Evolutionary conservation across 2,329 filamentous ascomycete genomes (phyloP), one percentile per base, ranked within the genome.

Genomic region (Colletotrichum brevisporum): DNA sequence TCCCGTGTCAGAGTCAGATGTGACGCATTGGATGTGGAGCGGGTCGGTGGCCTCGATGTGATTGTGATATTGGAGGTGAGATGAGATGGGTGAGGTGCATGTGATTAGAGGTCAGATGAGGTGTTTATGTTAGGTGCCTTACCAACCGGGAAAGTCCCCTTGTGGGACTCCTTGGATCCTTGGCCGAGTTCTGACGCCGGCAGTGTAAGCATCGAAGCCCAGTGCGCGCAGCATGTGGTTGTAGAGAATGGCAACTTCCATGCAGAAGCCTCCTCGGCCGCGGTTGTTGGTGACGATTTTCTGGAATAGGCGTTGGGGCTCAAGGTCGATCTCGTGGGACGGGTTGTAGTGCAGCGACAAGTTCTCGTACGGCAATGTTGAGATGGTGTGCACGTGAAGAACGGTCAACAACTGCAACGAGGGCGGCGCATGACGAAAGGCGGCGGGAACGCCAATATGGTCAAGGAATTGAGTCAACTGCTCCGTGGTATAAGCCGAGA

Each of bases 241-340:
- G 72, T 89, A 88, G 21, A 90, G 81, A 50, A 88, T 81, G 62
- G 81, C 85, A 27, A 82, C 82, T 74, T 90, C 88, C 82, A 91
- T 87, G 78, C 88, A 91, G 75, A 90, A 91, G 0, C 89, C 88
- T 18, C 89, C 89, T 2, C 82, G 78, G 6, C 80, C 81, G 2
- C 81, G 80, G 3, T 77, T 76, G 57, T 79, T 74, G 4, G 62
- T 74, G 5, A 89, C 78, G 55, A 88, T 81, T 72, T 89, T 89
- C 16, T 78, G 67, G 73, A 84, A 88, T 2, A 88, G 77, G 54
- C 76, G 71, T n/a, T 84, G 78, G 0, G 85, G 83, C 24, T 84
- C 78, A 6, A 89, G 82, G 15, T 73, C 69, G 43, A 86, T 78
- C 13, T 74, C 66, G 47, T 82, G 80, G 68, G 73, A 51, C 2